phyloP scores from a whole-genome alignment of 2,329 filamentous ascomycete genomes.

The Alternaria sp. region DNA sequence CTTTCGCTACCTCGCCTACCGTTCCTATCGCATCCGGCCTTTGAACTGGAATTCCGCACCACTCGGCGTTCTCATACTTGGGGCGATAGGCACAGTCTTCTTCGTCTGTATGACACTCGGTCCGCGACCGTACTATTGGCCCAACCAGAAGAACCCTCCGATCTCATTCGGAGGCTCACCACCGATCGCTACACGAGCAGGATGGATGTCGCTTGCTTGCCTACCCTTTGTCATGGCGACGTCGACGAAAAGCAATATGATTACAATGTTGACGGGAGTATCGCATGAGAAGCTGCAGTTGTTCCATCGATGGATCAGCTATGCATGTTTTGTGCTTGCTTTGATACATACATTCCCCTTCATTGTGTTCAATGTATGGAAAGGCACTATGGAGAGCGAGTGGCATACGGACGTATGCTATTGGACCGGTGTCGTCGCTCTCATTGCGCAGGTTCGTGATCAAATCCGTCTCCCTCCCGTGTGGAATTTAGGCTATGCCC shows the following conservation, averaged over 20 bases:
- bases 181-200: slow-evolving; percentile 37
- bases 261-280: slow-evolving; percentile 61
- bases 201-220: slow-evolving; percentile 39
- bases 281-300: slow-evolving; percentile 63
- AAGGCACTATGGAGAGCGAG: slow-evolving; percentile 56
- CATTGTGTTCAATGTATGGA: slow-evolving; percentile 59
- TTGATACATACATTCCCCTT: slow-evolving; percentile 67
- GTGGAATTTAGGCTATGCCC: neutral
- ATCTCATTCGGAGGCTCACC: slow-evolving; percentile 29
- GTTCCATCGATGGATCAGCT: slow-evolving; percentile 37
- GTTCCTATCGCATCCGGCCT: slow-evolving; percentile 27
- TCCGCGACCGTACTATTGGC: slow-evolving; percentile 31
- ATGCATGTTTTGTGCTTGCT: slow-evolving; percentile 62
- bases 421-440: slow-evolving; percentile 62
- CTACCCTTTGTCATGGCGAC: slow-evolving; percentile 48
- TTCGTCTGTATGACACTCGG: slow-evolving; percentile 37
- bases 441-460: slow-evolving; percentile 42
- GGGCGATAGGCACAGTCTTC: slow-evolving; percentile 28
- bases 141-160: slow-evolving; percentile 2
- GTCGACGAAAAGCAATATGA: slow-evolving; percentile 62
- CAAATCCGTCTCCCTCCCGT: neutral
- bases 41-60: slow-evolving; percentile 38
- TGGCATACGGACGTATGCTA: slow-evolving; percentile 53
- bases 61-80: slow-evolving; percentile 32
- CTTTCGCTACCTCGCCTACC: slow-evolving; percentile 38